phyloP scores from a whole-genome alignment of 2,329 filamentous ascomycete genomes.

The Apiospora rasikravindrae region DNA sequence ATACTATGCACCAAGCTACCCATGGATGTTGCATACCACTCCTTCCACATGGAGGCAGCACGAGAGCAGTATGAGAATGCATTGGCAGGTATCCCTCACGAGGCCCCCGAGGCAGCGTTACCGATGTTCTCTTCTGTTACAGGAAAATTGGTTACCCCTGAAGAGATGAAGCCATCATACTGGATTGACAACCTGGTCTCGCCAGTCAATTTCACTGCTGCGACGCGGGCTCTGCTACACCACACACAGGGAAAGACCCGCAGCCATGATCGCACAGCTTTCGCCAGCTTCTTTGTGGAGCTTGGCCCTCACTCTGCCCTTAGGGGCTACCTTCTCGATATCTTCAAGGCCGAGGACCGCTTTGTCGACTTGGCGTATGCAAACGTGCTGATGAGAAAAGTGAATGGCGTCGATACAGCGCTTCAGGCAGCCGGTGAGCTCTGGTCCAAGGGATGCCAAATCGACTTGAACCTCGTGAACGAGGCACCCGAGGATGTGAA shows the following conservation, averaged over 20 bases:
- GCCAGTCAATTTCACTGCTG: constrained; percentile 2
- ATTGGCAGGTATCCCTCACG: background rate
- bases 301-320: constrained; percentile 33
- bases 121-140: background rate
- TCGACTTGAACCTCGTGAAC: constrained; percentile 30
- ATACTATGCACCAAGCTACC: constrained; percentile 44
- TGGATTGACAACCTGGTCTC: constrained; percentile 3
- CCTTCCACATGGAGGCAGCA: constrained; percentile 45
- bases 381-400: constrained; percentile 27
- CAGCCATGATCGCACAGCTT: background rate
- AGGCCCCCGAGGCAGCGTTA: background rate
- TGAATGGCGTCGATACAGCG: constrained; percentile 26
- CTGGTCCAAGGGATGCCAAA: constrained; percentile 27
- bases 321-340: constrained; percentile 31
- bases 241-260: constrained; percentile 1
- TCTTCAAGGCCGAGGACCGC: constrained; percentile 18
- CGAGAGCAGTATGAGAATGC: background rate
- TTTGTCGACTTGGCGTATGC: constrained; percentile 24
- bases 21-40: constrained; percentile 51
- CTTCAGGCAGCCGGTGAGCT: constrained; percentile 30
- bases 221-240: constrained; percentile 1
- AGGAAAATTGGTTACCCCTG: background rate
- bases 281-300: constrained; percentile 28
- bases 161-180: background rate
- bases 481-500: constrained; percentile 26